Conservation (phyloP, 495 filamentous ascomycete genomes). For the Daldinia grandis region DNA sequence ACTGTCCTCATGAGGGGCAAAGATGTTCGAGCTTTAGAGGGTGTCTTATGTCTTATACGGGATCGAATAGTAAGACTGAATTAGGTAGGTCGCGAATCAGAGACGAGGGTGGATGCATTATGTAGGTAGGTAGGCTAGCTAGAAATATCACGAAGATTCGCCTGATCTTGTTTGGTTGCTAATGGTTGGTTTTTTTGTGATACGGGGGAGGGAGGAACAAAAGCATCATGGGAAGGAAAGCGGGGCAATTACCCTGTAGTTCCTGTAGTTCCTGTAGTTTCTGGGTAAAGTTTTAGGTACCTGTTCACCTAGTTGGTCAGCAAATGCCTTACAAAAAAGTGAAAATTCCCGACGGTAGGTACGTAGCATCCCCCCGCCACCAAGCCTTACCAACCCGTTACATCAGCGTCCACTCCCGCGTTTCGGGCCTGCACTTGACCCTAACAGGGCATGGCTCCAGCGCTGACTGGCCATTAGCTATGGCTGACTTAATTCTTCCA, state of each 20-base stretch:
- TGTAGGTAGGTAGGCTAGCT: conserved; percentile 27
- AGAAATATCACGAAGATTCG: conserved; percentile 41
- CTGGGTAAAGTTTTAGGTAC: not conserved
- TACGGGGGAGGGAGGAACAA: conserved; percentile 3
- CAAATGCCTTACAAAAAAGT: conserved; percentile 3
- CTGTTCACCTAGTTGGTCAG: conserved; percentile 34
- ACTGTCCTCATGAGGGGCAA: conserved; percentile 46
- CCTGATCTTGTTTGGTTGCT: conserved; percentile 6
- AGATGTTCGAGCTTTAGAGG: conserved; percentile 7
- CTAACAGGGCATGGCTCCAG: conserved; percentile 15
- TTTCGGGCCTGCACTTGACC: conserved; percentile 29
- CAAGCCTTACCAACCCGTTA: conserved; percentile 39
- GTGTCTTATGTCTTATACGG: conserved; percentile 25
- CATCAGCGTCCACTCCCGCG: conserved; percentile 25
- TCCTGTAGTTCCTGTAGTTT: not conserved
- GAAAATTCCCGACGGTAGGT: conserved; percentile 29
- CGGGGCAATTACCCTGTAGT: not conserved
- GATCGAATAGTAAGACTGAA: conserved; percentile 32
- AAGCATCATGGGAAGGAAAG: not conserved
- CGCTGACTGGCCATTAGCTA: conserved; percentile 24
- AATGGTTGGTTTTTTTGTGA: conserved; percentile 16
- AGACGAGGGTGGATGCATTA: conserved; percentile 38
- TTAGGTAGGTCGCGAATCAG: conserved; percentile 31
- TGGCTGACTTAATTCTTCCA: conserved; percentile 43
- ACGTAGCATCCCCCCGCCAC: conserved; percentile 13